Conservation (phyloP, 441 rosid species). For the Erysimum pusillum region DNA sequence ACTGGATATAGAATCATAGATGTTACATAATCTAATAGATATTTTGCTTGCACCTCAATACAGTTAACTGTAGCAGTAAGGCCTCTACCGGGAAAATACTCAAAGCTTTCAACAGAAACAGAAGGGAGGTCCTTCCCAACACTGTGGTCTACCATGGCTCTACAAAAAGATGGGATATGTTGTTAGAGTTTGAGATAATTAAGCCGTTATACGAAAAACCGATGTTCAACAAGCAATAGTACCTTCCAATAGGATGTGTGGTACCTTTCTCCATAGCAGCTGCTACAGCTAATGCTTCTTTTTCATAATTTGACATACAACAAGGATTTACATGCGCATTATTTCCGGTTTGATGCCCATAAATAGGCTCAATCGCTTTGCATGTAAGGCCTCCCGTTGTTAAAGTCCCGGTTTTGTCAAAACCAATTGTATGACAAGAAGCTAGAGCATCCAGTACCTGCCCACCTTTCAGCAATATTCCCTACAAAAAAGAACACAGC, state of each 20-base stretch:
- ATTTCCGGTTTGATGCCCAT: slow-evolving; percentile 60
- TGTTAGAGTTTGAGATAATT: too few relatives aligned
- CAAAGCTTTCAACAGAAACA: slow-evolving; percentile 80
- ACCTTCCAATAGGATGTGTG: slow-evolving; percentile 96
- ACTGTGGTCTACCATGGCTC: slow-evolving; percentile 97
- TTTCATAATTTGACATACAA: slow-evolving; percentile 82
- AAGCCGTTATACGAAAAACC: not conserved
- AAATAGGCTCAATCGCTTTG: slow-evolving; percentile 88
- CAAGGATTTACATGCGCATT: slow-evolving; percentile 53
- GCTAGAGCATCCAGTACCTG: slow-evolving; percentile 87
- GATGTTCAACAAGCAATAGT: slow-evolving; percentile 9
- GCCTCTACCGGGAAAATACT: slow-evolving; percentile 94
- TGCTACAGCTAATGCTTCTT: slow-evolving; percentile 91
- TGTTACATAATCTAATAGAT: not conserved
- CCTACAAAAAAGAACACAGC: slow-evolving; percentile 53
- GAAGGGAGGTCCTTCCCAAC: slow-evolving; percentile 87
- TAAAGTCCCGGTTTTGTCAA: slow-evolving; percentile 94
- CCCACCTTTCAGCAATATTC: slow-evolving; percentile 90
- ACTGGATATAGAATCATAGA: not conserved
- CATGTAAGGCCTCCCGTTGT: slow-evolving; percentile 88
- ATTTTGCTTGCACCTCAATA: slow-evolving; percentile 56
- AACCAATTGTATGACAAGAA: slow-evolving; percentile 81
- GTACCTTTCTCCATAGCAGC: slow-evolving; percentile 98
- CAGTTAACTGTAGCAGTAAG: slow-evolving; percentile 84
- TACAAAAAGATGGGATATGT: slow-evolving; percentile 38